These are phyloP conservation scores for Entonaema liquescens DNA, from an alignment of 495 filamentous ascomycete species.

Conservation along the genomic window DNA sequence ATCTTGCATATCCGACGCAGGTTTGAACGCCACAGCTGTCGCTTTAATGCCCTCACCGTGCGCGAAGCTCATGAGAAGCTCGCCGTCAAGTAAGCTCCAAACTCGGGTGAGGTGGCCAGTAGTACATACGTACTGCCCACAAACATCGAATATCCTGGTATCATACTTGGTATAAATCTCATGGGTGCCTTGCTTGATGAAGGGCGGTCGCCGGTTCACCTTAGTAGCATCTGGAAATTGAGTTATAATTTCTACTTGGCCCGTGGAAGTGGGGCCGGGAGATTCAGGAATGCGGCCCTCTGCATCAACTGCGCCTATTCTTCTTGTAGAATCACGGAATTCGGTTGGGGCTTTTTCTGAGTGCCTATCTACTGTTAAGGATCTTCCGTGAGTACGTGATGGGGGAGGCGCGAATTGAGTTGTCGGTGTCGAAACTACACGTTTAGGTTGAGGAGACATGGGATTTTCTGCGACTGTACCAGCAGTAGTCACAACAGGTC, in stretches of 20 bases:
- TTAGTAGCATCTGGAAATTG: constrained; percentile 83
- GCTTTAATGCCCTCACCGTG: constrained; percentile 83
- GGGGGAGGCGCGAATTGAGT: constrained; percentile 51
- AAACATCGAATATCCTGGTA: constrained; percentile 83
- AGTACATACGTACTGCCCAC: constrained; percentile 86
- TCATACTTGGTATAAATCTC: constrained; percentile 89
- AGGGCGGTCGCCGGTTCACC: constrained; percentile 84
- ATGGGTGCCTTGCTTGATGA: constrained; percentile 69
- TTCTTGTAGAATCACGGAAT: constrained; percentile 44
- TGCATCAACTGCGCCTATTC: constrained; percentile 22
- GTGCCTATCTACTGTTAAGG: constrained; percentile 58
- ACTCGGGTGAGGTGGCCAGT: constrained; percentile 83
- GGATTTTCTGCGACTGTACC: constrained; percentile 30
- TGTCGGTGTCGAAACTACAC: constrained; percentile 59
- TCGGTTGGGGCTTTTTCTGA: constrained; percentile 50
- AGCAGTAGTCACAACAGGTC: constrained; percentile 51
- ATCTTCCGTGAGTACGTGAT: constrained; percentile 56
- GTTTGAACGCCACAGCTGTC: constrained; percentile 85
- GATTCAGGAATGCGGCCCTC: constrained; percentile 45
- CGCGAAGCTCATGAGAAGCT: constrained; percentile 77
- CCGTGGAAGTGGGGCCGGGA: constrained; percentile 24
- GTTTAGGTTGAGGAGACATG: constrained; percentile 58
- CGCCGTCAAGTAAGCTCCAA: constrained; percentile 85
- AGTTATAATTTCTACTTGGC: constrained; percentile 40
- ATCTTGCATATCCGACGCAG: constrained; percentile 72